Evolutionary conservation across 1,284 basidiomycete genomes (phyloP).

Genomic region (Puccinia hordei): DNA sequence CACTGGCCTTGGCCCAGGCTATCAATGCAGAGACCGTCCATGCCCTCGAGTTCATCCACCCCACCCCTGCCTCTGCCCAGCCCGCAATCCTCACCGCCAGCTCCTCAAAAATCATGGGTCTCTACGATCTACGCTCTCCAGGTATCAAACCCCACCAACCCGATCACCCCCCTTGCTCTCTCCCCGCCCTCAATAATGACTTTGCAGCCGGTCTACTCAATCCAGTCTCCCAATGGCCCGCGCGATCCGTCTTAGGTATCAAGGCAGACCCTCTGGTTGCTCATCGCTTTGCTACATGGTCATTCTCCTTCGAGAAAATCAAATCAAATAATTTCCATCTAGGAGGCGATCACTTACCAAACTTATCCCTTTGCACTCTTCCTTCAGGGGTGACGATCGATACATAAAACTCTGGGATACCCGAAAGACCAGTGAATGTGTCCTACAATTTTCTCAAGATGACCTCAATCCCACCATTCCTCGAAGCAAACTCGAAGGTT

Average conservation of each 20-base stretch:
- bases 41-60: conserved; percentile 26
- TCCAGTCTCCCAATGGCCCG: conserved; percentile 36
- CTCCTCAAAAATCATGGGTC: conserved; percentile 28
- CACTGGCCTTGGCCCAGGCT: conserved; percentile 17
- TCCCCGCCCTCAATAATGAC: neutral
- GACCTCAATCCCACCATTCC: neutral
- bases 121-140: conserved; percentile 38
- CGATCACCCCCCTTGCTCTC: neutral
- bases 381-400: conserved; percentile 39
- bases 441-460: conserved; percentile 30
- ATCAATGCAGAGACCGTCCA: conserved; percentile 29
- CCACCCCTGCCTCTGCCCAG: conserved; percentile 14
- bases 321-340: neutral
- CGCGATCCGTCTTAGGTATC: conserved; percentile 29
- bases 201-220: conserved; percentile 5
- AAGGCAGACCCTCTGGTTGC: conserved; percentile 44
- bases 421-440: conserved; percentile 40
- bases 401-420: conserved; percentile 45
- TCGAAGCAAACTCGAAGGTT: conserved; percentile 7
- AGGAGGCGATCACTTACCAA: neutral
- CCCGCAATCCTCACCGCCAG: conserved; percentile 23
- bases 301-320: neutral
- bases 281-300: conserved; percentile 49
- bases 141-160: conserved; percentile 1
- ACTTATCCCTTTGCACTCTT: neutral